Percentiles rank a stretch among this genome's conserved stretches.
Evolutionary conservation across 1,284 basidiomycete species (phyloP).

Genomic region (Pyrrhoderma lamaoense): DNA sequence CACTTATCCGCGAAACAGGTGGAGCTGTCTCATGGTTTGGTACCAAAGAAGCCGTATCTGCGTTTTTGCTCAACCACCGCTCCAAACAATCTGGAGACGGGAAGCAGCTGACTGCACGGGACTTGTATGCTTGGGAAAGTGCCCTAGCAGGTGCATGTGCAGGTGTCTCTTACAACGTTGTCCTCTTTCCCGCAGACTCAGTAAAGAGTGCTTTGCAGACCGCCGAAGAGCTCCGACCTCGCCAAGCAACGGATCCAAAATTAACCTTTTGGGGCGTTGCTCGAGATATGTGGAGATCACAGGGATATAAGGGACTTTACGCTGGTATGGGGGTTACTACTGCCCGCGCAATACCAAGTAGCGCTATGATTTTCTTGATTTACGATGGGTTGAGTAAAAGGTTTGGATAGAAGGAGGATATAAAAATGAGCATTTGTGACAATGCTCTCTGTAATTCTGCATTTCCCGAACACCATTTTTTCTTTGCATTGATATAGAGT

Average conservation of each 20-base stretch:
- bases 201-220: slow-evolving; percentile 97
- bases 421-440: no score
- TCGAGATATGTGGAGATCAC: slow-evolving; percentile 64
- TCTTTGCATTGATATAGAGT: no score
- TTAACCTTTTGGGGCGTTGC: slow-evolving; percentile 70
- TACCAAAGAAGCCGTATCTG: slow-evolving; percentile 71
- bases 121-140: slow-evolving; percentile 73
- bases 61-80: slow-evolving; percentile 41
- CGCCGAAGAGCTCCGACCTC: slow-evolving; percentile 75
- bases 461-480: no score
- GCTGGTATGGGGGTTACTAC: slow-evolving; percentile 95
- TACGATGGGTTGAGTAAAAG: slow-evolving; percentile 69
- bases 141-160: slow-evolving; percentile 82
- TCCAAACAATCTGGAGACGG: no score
- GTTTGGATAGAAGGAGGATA: slow-evolving; percentile 33
- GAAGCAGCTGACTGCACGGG: slow-evolving; percentile 25
- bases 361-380: slow-evolving; percentile 86
- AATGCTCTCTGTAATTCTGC: no score
- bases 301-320: slow-evolving; percentile 84
- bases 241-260: slow-evolving; percentile 29
- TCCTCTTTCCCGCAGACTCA: slow-evolving; percentile 88
- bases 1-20: slow-evolving; percentile 82
- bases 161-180: slow-evolving; percentile 81
- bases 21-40: slow-evolving; percentile 85
- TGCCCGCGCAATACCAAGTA: slow-evolving; percentile 80